Base-by-base conservation (phyloP, 768 basidiomycete genomes). In the Rhizopogon rudus region DNA sequence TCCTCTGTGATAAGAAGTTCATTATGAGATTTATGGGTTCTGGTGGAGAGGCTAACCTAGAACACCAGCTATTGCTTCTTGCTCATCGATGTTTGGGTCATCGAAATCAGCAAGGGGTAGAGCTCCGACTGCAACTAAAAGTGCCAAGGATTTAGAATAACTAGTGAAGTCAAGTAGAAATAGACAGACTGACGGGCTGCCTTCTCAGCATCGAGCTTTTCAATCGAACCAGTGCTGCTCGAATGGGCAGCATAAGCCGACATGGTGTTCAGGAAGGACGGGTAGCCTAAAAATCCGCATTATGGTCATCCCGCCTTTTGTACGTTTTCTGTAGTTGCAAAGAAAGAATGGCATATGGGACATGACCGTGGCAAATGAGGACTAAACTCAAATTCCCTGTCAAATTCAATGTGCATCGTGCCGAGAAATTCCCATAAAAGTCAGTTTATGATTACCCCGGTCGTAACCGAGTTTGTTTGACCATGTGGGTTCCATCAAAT, bases 11-110 rank as follows among this genome's bases (percentile, higher is more conserved):
- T 17, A 9, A 20, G 6, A 2, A 20, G 17, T 43, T 28, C 25
- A 17, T 16, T 13, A 17, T 40, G 20, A 33, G 5, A 6, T 35
- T 7, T 5, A 25, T 25, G 4, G 0, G 2, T 29, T 5, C 2
- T 13, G 7, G 14, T 22, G 48, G 39, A 25, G 9, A 16, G 14
- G 17, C 48, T 25, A 6, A 51, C 48, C 53, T 35, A 54, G 14
- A 39, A 51, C 17, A 20, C 53, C 53, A 39, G 48, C 16, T 29
- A 54, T 22, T 3, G 48, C 74, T 63, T 57, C 54, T 3, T 74
- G 73, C 61, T 71, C 76, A 66, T 78, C 75, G 51, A 79, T 56
- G 54, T 78, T 77, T 17, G 75, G 76, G 60, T 77, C 77, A 52
- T 78, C 75, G 53, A 76, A 77, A 48, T 71, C 62, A 8, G 76